Base-by-base conservation (phyloP, 2,329 filamentous ascomycete species). In the Colletotrichum limetticola region DNA sequence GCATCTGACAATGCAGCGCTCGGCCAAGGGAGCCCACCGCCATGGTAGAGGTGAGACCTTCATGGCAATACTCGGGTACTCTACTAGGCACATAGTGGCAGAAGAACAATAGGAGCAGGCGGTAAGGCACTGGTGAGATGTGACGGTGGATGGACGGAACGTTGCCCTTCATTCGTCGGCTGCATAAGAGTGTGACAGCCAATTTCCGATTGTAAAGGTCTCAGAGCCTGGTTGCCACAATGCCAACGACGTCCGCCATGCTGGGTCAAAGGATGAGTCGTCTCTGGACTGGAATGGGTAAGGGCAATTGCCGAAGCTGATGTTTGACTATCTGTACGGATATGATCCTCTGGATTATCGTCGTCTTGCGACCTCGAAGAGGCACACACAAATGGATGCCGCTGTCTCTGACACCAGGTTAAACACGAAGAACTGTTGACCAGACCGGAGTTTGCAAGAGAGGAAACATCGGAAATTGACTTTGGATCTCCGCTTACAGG, bases 151-250 rank as follows among this genome's bases (percentile, higher is more conserved):
- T 63, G 28, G 4, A 26, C 19, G 46, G 12, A 11, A 62, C 22
- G 46, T n/a, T 14, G 55, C n/a, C 12, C 22, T 26, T 22, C 52
- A 52, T 65, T 35, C 11, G 32, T 49, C 35, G 55, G 37, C 7
- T 28, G 35, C 46, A 35, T 30, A 26, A 12, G 28, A 35, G 62
- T 66, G 66, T 64, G 66, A 55, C 4, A 53, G 46, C n/a, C 30
- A 64, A 72, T 72, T 26, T 72, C 70, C 66, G 11, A 16, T 28
- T 28, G 7, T 22, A 55, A 28, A 53, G n/a, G 6, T 49, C 32
- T 26, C 53, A 55, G n/a, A 49, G 42, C 42, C 42, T 49, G 19
- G 42, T 49, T 24, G 30, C 61, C 22, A 32, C 11, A 32, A 11
- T 24, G 30, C 61, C 22, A 56, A 35, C 24, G 19, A 24, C 24